A percentile compares a stretch with the other conserved stretches of the same genome.
Conservation (phyloP, 805 yeast species). For the Sungouiozyma intestinalis region DNA sequence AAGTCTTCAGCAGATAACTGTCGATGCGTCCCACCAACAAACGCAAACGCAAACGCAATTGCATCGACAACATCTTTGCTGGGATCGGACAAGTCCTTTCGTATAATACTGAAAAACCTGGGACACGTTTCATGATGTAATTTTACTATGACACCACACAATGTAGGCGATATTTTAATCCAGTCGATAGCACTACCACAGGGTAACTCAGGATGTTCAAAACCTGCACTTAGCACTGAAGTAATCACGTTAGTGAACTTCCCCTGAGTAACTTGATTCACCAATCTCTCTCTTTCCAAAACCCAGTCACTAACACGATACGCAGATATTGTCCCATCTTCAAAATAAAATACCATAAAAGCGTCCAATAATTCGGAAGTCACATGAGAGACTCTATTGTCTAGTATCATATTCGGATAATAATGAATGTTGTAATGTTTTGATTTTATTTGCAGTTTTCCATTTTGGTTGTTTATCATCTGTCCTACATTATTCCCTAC, state of each 20-base stretch:
- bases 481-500: neutral
- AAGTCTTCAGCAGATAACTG: constrained; percentile 28
- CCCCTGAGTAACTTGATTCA: constrained; percentile 13
- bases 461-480: neutral
- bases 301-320: constrained; percentile 22
- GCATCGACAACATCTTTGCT: constrained; percentile 19
- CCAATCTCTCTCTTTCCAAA: constrained; percentile 17
- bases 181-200: constrained; percentile 19
- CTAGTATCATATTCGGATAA: constrained; percentile 9
- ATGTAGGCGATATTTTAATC: constrained; percentile 26
- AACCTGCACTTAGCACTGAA: constrained; percentile 24
- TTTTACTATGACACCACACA: constrained; percentile 25
- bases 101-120: constrained; percentile 12
- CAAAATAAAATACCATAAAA: constrained; percentile 18
- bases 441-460: constrained; percentile 9
- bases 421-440: constrained; percentile 11
- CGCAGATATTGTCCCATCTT: constrained; percentile 16
- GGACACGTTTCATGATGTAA: constrained; percentile 11
- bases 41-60: constrained; percentile 27
- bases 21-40: constrained; percentile 27
- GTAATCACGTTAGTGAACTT: constrained; percentile 21
- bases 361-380: constrained; percentile 23
- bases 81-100: constrained; percentile 9
- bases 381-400: constrained; percentile 12
- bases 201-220: constrained; percentile 18